phyloP scores from a whole-genome alignment of 2,329 filamentous ascomycete genomes.

The Claviceps paspali region DNA sequence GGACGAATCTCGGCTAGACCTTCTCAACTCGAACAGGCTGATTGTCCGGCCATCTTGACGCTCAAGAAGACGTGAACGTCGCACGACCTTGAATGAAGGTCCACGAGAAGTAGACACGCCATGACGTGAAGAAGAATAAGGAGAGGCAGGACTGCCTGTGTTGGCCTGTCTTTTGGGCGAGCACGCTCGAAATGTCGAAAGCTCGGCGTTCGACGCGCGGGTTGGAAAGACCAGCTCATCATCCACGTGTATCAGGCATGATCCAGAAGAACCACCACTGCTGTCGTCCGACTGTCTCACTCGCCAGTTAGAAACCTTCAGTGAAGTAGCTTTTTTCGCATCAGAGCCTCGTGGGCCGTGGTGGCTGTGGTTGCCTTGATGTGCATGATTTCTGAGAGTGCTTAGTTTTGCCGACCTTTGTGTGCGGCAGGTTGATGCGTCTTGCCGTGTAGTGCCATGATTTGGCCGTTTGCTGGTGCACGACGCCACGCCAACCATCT shows the following conservation, averaged over 20 bases:
- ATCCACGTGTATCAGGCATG: neutral
- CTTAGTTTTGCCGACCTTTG: neutral
- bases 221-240: too few relatives aligned
- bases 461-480: neutral
- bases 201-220: too few relatives aligned
- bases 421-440: neutral
- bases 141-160: neutral
- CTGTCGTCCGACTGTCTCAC: slow-evolving; percentile 2
- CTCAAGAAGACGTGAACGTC: neutral
- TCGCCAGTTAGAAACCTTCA: slow-evolving; percentile 5
- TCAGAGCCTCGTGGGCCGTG: neutral
- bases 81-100: slow-evolving; percentile 1
- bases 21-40: slow-evolving; percentile 1
- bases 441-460: neutral
- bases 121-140: neutral
- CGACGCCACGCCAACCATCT: slow-evolving; percentile 1
- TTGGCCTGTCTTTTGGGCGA: neutral
- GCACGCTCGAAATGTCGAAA: neutral
- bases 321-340: neutral
- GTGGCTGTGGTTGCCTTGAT: neutral
- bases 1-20: slow-evolving; percentile 1
- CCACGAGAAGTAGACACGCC: neutral
- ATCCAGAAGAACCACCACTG: neutral
- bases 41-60: neutral
- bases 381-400: neutral